A percentile compares a stretch with the other conserved stretches of the same genome.
Conservation (phyloP, 2,329 filamentous ascomycete genomes). For the Neoarthrinium moseri region DNA sequence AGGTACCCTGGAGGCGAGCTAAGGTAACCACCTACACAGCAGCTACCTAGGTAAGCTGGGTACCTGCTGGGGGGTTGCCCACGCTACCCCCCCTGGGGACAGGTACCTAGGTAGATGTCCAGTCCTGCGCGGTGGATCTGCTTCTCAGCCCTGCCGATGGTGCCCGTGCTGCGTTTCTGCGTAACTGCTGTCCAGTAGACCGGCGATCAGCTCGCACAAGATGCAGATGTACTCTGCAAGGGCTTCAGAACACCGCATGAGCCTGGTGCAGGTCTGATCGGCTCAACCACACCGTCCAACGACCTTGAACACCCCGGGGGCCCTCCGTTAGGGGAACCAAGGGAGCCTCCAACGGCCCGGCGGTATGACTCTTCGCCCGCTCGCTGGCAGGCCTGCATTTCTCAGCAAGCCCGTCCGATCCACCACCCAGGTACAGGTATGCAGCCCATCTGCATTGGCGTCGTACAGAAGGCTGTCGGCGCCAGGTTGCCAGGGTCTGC, state of each 20-base stretch:
- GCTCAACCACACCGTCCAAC: background rate
- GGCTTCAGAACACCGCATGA: background rate
- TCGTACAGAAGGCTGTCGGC: background rate
- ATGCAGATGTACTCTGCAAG: constrained; percentile 8
- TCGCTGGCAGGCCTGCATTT: background rate
- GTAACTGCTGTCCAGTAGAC: background rate
- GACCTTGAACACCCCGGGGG: background rate
- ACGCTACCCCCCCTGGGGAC: background rate
- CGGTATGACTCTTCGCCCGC: background rate
- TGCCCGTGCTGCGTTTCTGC: background rate
- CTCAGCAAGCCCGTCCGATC: background rate
- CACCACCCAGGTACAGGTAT: background rate
- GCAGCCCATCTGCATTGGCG: background rate
- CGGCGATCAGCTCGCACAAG: constrained; percentile 1
- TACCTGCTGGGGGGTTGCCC: background rate
- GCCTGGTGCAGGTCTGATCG: background rate
- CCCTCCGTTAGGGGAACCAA: background rate
- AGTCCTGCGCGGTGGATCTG: background rate
- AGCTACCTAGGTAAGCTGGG: background rate
- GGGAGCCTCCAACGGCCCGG: background rate
- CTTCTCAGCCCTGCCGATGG: background rate
- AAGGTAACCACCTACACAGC: no score
- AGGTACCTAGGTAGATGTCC: background rate
- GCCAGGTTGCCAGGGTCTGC: background rate
- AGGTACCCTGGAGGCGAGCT: no score